Percentiles rank a stretch among this genome's conserved stretches.
Conservation (phyloP, 257 asterid genomes). For the Jacaranda mimosifolia region DNA sequence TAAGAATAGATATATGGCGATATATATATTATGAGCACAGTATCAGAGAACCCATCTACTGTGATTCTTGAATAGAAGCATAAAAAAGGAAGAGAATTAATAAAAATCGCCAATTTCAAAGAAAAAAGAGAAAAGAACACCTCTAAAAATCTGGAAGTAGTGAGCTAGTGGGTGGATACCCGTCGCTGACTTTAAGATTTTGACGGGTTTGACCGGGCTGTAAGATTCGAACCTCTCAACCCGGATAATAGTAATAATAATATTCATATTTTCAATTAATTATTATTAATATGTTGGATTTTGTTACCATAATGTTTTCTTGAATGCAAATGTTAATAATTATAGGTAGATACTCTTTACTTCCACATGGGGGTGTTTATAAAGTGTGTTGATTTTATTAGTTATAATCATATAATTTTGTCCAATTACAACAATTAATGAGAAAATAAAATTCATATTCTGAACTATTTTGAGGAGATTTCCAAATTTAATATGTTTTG, state of each 20-base stretch:
- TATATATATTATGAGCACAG: slow-evolving; percentile 29
- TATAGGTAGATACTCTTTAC: neutral
- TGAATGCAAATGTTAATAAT: too few species aligned
- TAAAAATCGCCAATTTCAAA: slow-evolving; percentile 30
- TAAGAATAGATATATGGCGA: neutral
- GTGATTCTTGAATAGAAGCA: slow-evolving; percentile 37
- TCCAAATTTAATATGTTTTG: too few species aligned
- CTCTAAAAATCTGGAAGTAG: slow-evolving; percentile 33
- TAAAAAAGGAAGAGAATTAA: slow-evolving; percentile 28
- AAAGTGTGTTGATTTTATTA: neutral
- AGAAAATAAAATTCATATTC: too few species aligned
- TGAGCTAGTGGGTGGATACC: slow-evolving; percentile 39
- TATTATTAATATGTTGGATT: neutral
- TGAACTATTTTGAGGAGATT: too few species aligned
- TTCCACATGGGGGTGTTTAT: neutral
- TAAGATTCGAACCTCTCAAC: neutral
- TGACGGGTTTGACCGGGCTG: slow-evolving; percentile 33
- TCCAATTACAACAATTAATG: neutral
- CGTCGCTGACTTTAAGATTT: slow-evolving; percentile 1
- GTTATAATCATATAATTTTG: neutral
- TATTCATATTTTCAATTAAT: too few species aligned
- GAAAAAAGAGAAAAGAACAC: slow-evolving; percentile 26
- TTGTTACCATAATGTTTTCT: too few species aligned
- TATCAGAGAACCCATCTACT: slow-evolving; percentile 41
- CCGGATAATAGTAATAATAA: neutral